phyloP scores from a whole-genome alignment of 176 grass and related monocot genomes.

The Tuctoria greenei region DNA sequence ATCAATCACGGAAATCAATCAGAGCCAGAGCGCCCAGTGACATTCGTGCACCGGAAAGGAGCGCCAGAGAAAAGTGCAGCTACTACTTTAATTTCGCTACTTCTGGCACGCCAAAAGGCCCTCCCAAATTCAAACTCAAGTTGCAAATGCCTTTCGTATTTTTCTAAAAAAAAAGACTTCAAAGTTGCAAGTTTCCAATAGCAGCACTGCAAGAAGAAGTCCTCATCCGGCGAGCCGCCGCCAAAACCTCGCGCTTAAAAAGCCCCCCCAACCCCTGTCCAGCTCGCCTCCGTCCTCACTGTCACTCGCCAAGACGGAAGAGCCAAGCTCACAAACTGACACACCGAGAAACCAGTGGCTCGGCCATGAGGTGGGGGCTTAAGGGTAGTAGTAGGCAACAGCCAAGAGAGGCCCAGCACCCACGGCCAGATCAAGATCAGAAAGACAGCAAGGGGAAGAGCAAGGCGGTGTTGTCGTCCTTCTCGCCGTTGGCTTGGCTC shows the following conservation, averaged over 20 bases:
- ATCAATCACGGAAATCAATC: conserved; percentile 51
- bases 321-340: neutral
- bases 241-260: conserved; percentile 43
- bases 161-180: neutral
- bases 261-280: neutral
- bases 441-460: conserved; percentile 35
- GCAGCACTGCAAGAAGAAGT: neutral
- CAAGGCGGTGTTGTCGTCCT: conserved; percentile 46
- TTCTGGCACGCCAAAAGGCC: conserved; percentile 19
- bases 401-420: conserved; percentile 13
- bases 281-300: conserved; percentile 12
- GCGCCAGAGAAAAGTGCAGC: conserved; percentile 22
- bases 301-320: neutral
- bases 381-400: conserved; percentile 45
- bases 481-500: conserved; percentile 64
- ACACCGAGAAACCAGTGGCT: neutral
- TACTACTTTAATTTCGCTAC: neutral
- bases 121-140: neutral
- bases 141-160: neutral
- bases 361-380: conserved; percentile 71
- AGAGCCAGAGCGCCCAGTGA: conserved; percentile 7
- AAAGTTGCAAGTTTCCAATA: conserved; percentile 20
- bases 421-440: neutral
- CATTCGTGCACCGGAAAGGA: conserved; percentile 8
- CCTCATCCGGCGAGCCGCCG: conserved; percentile 31